Evolutionary conservation across 768 basidiomycete genomes (phyloP).

Genomic region (Suillus ampliporus): DNA sequence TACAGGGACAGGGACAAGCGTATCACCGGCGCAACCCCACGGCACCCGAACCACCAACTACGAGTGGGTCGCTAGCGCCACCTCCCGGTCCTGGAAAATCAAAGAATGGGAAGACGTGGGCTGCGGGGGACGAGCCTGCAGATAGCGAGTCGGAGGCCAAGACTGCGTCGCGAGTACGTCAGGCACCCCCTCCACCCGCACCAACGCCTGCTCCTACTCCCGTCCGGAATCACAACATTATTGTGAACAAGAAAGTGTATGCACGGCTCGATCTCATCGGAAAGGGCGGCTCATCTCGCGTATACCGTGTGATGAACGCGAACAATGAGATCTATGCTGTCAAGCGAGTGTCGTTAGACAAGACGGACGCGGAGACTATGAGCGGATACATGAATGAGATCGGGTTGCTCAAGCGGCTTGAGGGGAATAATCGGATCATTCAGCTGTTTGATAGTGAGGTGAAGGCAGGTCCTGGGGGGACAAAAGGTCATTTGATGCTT

Average conservation of each 20-base stretch:
- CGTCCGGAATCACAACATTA: conserved; percentile 46
- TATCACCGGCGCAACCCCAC: conserved; percentile 75
- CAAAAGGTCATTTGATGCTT: conserved; percentile 77
- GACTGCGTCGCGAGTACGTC: conserved; percentile 28
- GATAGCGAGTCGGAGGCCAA: conserved; percentile 43
- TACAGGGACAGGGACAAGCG: conserved; percentile 32
- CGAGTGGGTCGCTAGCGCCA: conserved; percentile 36
- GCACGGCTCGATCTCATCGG: conserved; percentile 89
- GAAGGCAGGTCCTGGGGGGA: conserved; percentile 63
- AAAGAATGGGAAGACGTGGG: conserved; percentile 50
- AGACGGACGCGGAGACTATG: conserved; percentile 88
- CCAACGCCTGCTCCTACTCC: conserved; percentile 25
- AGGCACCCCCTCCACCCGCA: conserved; percentile 42
- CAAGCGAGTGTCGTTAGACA: conserved; percentile 91
- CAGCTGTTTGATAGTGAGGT: conserved; percentile 91
- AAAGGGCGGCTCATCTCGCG: conserved; percentile 94
- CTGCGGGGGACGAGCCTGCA: conserved; percentile 48
- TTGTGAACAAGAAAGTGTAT: conserved; percentile 77
- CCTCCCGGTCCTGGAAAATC: conserved; percentile 22
- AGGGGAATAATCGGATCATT: conserved; percentile 92
- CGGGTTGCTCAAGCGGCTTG: conserved; percentile 88
- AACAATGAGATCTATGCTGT: conserved; percentile 85
- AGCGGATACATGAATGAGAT: conserved; percentile 97
- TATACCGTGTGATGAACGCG: conserved; percentile 86
- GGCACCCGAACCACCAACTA: conserved; percentile 62